Conservation (phyloP, 352 stramenopile genomes). For the Pythium monospermum region DNA sequence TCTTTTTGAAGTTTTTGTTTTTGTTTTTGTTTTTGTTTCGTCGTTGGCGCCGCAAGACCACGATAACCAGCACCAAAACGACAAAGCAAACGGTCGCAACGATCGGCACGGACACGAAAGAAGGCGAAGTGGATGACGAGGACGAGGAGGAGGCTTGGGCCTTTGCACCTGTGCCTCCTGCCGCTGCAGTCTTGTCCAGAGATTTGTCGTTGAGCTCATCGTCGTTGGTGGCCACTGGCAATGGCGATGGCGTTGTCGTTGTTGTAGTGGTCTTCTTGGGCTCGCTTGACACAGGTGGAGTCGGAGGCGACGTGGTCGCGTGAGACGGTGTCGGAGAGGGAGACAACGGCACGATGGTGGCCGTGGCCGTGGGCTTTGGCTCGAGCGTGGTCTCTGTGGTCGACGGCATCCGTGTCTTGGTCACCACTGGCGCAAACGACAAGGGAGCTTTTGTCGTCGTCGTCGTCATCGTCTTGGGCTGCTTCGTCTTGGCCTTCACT, state of each 20-base stretch:
- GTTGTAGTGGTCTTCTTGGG: no score
- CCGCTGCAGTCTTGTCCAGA: no score
- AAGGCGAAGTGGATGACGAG: slow-evolving; percentile 1
- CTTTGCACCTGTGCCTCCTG: no score
- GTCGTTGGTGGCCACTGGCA: not conserved
- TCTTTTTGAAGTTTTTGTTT: not conserved
- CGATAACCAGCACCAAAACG: not conserved
- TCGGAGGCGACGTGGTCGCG: not conserved
- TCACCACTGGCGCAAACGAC: not conserved
- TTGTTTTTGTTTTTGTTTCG: not conserved
- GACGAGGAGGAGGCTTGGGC: slow-evolving; percentile 5
- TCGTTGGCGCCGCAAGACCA: slow-evolving; percentile 5
- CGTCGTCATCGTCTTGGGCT: not conserved
- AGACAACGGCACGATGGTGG: not conserved
- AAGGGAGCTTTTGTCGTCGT: not conserved
- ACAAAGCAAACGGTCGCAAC: slow-evolving; percentile 7
- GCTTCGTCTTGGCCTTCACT: not conserved
- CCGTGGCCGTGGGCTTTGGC: not conserved
- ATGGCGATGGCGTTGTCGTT: not conserved
- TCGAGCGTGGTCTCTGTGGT: not conserved
- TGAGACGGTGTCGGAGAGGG: not conserved
- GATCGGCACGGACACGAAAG: slow-evolving; percentile 12
- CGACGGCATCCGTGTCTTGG: not conserved
- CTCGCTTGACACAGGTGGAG: not conserved
- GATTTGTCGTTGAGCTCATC: not conserved